phyloP scores from a whole-genome alignment of 1,139 yeast species.

The Zygosaccharomyces sapae region DNA sequence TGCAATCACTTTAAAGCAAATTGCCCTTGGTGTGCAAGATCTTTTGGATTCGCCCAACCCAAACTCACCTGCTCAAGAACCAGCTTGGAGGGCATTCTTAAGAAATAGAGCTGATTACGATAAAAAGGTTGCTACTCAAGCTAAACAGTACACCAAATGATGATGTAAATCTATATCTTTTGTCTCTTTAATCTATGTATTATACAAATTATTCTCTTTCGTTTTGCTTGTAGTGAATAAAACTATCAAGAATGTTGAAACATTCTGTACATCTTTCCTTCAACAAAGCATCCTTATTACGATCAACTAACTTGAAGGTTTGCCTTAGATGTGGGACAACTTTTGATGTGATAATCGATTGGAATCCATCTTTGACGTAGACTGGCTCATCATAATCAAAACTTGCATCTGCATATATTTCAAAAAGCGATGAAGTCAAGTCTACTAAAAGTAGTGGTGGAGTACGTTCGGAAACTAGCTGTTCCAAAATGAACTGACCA shows the following conservation, averaged over 20 bases:
- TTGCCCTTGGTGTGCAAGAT: slow-evolving; percentile 89
- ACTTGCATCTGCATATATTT: slow-evolving; percentile 71
- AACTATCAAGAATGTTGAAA: slow-evolving; percentile 61
- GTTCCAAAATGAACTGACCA: slow-evolving; percentile 45
- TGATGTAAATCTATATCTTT: background rate
- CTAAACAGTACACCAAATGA: slow-evolving; percentile 58
- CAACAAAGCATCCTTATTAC: slow-evolving; percentile 53
- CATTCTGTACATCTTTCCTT: slow-evolving; percentile 69
- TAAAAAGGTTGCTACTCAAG: slow-evolving; percentile 76
- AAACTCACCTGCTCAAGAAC: slow-evolving; percentile 95
- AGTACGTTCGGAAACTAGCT: slow-evolving; percentile 28
- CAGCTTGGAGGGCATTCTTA: slow-evolving; percentile 84
- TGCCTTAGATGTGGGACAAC: slow-evolving; percentile 48
- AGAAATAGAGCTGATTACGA: slow-evolving; percentile 66
- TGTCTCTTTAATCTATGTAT: slow-evolving; percentile 13
- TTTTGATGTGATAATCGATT: slow-evolving; percentile 42
- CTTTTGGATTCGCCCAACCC: slow-evolving; percentile 87
- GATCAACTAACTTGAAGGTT: slow-evolving; percentile 58
- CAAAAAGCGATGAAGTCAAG: slow-evolving; percentile 62
- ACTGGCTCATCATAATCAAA: slow-evolving; percentile 64
- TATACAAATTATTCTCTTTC: slow-evolving; percentile 34
- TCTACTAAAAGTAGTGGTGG: slow-evolving; percentile 48
- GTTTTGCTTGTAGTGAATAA: slow-evolving; percentile 64
- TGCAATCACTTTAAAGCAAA: slow-evolving; percentile 89
- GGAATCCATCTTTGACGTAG: slow-evolving; percentile 56